Evolutionary conservation across 805 yeast genomes (phyloP), one percentile per base, ranked within the genome.

Genomic region (Metschnikowia noctiluminum): DNA sequence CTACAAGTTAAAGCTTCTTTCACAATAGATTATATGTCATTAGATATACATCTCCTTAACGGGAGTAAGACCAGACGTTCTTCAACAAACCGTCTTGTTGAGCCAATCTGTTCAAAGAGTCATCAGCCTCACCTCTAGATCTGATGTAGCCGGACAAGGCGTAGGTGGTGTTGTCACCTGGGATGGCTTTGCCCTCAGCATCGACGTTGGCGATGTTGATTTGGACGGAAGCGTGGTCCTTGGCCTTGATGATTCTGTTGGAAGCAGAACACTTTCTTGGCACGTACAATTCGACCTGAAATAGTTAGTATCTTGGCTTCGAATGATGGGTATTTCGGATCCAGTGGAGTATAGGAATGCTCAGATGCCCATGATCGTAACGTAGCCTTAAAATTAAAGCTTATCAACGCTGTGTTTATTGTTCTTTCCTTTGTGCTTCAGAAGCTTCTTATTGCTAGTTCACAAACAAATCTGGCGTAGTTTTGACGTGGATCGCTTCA

Each of bases 221-320:
- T 82, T 94, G 99, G 68, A 94, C 97, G 61, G 98, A 88, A 66
- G 97, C 94, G 80, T 94, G 99, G 81, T 94, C 99, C 85, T 94
- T 91, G 71, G 99, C 91, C 84, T 89, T 90, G 86, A 94, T 91
- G 82, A 94, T 90, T 84, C 97, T 90, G 96, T 90, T 91, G 80
- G 99, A 90, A 74, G 99, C 99, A 80, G 99, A 94, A 85, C 99
- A 94, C 84, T 94, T 94, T 87, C 99, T 89, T 84, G 99, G 99
- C 79, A 92, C 96, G 96, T 94, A 94, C 80, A 94, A 90, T 86
- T 94, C 99, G 79, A 94, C 97, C 97, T 89, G 65, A 9, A 26
- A 45, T 4, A 52, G 71, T 70, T 69, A 66, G 74, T 65, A 40
- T 40, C 10, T 28, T 21, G 21, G 21, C 21, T 21, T 21, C 4